Evolutionary conservation across 2,329 filamentous ascomycete species (phyloP).

Genomic region (Aspergillus viridinutans): DNA sequence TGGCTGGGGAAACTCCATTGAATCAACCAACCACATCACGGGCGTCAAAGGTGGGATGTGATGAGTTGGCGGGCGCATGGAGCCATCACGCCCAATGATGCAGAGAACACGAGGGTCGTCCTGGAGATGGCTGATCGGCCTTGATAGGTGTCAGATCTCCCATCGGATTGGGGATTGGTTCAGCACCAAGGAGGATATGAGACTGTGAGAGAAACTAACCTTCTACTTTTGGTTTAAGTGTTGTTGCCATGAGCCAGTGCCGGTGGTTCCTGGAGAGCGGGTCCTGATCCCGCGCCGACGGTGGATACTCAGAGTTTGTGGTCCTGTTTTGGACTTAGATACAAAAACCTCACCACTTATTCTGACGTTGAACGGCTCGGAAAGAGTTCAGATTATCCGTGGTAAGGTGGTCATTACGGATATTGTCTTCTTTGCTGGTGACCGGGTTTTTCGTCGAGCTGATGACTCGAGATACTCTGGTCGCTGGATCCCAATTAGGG

Average conservation of each 20-base stretch:
- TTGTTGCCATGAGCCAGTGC: background rate
- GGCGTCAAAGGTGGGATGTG: constrained; percentile 8
- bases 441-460: background rate
- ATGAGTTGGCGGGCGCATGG: constrained; percentile 18
- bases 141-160: background rate
- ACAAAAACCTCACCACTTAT: background rate
- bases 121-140: background rate
- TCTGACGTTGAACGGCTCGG: background rate
- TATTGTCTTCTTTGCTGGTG: too few relatives aligned
- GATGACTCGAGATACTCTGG: background rate
- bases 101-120: constrained; percentile 6
- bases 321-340: background rate
- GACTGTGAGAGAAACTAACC: background rate
- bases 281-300: background rate
- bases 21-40: background rate
- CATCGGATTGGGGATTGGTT: too few relatives aligned
- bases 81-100: constrained; percentile 4
- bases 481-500: background rate
- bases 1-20: constrained; percentile 3
- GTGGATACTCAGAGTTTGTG: background rate
- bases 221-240: background rate
- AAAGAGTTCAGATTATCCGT: background rate
- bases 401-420: background rate
- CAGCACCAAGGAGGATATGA: background rate
- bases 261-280: background rate